A percentile compares a stretch with the other conserved stretches of the same genome.
Conservation (phyloP, 2,329 filamentous ascomycete genomes). For the Xylaria sp. region DNA sequence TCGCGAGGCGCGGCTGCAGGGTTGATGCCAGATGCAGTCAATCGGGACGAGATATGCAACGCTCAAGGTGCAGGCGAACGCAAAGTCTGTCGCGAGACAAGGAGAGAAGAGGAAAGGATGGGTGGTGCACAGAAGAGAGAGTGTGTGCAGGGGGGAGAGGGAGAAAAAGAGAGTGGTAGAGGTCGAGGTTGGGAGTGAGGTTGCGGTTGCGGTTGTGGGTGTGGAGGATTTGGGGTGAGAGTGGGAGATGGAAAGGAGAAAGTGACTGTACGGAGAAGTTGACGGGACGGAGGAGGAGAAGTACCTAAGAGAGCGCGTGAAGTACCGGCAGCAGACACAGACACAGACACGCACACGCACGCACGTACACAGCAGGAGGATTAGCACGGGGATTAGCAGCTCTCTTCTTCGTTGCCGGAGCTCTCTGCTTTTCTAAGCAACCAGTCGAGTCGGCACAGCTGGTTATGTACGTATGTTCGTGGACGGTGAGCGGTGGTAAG, state of each 20-base stretch:
- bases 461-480: constrained; percentile 1
- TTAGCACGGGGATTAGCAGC: not conserved
- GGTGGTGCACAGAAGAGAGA: not conserved
- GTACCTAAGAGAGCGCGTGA: too few species aligned
- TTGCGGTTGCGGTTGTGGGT: not conserved
- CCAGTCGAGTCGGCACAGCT: not conserved
- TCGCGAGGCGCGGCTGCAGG: constrained; percentile 12
- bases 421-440: not conserved
- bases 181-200: not conserved
- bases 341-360: not conserved
- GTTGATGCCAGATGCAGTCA: constrained; percentile 12
- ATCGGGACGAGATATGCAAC: constrained; percentile 14
- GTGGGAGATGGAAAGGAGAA: not conserved
- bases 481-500: not conserved
- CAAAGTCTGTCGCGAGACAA: not conserved
- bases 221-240: not conserved
- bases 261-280: not conserved
- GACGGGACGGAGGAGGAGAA: not conserved
- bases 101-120: constrained; percentile 3
- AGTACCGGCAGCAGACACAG: too few species aligned
- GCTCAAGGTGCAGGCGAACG: constrained; percentile 16
- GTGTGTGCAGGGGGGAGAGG: not conserved
- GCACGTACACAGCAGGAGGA: not conserved
- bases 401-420: too few species aligned
- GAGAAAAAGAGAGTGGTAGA: not conserved